phyloP scores from a whole-genome alignment of 169 alveolate genomes.

The Plasmodium sp. region DNA sequence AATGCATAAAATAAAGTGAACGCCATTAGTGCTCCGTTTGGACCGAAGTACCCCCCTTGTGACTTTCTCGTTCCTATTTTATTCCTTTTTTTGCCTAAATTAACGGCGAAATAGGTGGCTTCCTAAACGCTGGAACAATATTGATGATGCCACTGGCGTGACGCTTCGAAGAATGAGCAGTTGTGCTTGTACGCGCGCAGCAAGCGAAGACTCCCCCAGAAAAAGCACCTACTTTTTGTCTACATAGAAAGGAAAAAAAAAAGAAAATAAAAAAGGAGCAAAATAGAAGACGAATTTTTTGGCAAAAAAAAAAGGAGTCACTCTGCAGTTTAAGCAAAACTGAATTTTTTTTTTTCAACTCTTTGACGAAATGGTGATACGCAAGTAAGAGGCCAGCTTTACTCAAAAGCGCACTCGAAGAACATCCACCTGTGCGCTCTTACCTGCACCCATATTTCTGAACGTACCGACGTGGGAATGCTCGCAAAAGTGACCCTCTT shows the following conservation, averaged over 20 bases:
- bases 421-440: neutral
- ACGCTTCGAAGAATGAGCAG: neutral
- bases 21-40: neutral
- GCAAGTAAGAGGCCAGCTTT: neutral
- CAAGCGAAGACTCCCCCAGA: neutral
- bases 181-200: neutral
- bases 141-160: neutral
- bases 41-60: neutral
- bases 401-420: neutral
- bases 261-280: neutral
- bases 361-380: neutral
- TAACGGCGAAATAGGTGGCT: neutral
- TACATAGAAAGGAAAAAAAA: neutral
- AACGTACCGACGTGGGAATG: neutral
- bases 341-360: neutral
- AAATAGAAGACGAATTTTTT: neutral
- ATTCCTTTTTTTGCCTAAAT: neutral
- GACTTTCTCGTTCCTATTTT: neutral
- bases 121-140: neutral
- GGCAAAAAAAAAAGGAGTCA: neutral
- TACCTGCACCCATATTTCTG: conserved; percentile 4
- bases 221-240: neutral
- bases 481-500: neutral
- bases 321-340: neutral
- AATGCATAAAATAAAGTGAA: neutral